Evolutionary conservation across 768 basidiomycete species (phyloP), one percentile per base, ranked within the genome.

Genomic region (Tephrocybe sp.): DNA sequence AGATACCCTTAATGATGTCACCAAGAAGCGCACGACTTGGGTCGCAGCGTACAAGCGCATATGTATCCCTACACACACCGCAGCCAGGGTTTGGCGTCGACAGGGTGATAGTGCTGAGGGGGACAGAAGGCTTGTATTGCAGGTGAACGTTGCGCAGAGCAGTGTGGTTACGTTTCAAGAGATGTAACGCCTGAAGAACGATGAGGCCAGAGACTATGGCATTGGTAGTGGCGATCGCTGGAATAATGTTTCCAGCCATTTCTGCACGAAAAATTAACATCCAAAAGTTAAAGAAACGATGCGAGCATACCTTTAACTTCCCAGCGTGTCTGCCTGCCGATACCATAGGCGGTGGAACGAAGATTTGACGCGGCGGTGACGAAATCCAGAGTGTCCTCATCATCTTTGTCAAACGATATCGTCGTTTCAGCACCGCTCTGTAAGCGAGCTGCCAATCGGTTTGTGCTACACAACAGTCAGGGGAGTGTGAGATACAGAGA

Each of bases 231-330:
- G 97, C 97, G 60, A 99, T 98, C 1, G 97, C 97, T 5, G 97
- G 97, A 56, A 98, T 99, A 61, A 99, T 98, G 68, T 99, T 99
- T 9, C 97, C 97, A 0, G 97, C 97, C 92, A 98, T 98, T 69
- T 98, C 95, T 96, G 66, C 17, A 16, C n/a, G 22, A 16, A 31
- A 12, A 11, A 7, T 32, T 17, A 41, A 33, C 40, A 17, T n/a
- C 9, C 3, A 16, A 14, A 10, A 32, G 36, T 7, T 8, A 30
- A 39, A 26, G 23, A n/a, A 26, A 16, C 11, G 35, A 9, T 9
- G 20, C 34, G 1, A 1, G 58, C 68, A 38, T 46, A 91, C 94
- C 93, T 81, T 99, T 99, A 44, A 99, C 85, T 65, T 98, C 88
- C 91, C 96, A 99, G 13, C 93, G 81, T 1, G 92, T 98, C 74